Evolutionary conservation across 2,329 filamentous ascomycete genomes (phyloP), one percentile per base, ranked within the genome.

Genomic region (Rhytidhysteron rufulum): DNA sequence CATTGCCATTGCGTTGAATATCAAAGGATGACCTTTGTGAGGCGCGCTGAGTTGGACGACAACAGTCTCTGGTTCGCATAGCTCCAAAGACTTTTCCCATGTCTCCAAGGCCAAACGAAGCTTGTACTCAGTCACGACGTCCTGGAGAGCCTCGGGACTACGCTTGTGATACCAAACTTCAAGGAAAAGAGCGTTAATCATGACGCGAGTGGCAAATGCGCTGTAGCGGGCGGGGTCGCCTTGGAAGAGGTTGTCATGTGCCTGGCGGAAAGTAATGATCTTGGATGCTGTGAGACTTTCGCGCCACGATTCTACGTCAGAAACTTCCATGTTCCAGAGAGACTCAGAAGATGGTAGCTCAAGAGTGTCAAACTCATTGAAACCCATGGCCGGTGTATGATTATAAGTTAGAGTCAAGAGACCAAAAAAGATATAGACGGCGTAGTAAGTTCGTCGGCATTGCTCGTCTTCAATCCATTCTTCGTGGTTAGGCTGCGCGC

Each of bases 161-260:
- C 93, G 87, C 79, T 96, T 96, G 73, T 97, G 88, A 62, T 95
- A 95, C 93, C 93, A 98, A 3, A 97, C 91, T 67, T 97, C 93
- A 35, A 98, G 78, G 75, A 97, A 98, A 49, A 98, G 76, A 9
- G 93, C 91, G 60, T 97, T 98, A 77, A 97, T 96, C 88, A 98
- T 94, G 49, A 97, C 88, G 47, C 93, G 88, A 9, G 93, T 95
- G 4, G 90, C 91, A 63, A 97, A 98, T 1, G 91, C 91, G 61
- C 91, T 97, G 74, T 97, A 98, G 54, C 85, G 85, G 37, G 91
- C 80, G 42, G 80, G 80, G 62, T 96, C 88, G 49, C 91, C 93
- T 65, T 95, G 89, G 75, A 97, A 97, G 4, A 98, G 80, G 47
- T 89, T 90, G 67, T 95, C 89, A 60, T 97, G 91, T 1, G 93